phyloP scores from a whole-genome alignment of 1,284 basidiomycete species.

The Ceratobasidium sp. region DNA sequence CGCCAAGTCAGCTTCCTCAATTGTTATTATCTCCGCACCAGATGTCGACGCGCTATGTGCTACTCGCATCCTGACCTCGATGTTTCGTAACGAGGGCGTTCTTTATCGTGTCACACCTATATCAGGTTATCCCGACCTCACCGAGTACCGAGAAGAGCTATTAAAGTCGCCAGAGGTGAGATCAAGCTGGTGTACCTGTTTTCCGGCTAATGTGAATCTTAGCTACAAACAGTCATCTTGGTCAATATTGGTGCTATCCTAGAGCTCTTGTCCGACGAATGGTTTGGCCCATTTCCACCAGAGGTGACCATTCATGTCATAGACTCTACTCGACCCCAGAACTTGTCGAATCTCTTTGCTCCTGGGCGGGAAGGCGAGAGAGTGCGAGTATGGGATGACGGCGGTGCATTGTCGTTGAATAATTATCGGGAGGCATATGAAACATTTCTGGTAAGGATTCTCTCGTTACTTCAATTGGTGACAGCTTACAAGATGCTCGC shows the following conservation, averaged over 20 bases:
- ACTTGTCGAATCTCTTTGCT: constrained; percentile 90
- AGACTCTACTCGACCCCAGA: constrained; percentile 93
- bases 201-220: constrained; percentile 38
- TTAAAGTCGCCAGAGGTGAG: constrained; percentile 77
- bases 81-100: constrained; percentile 95
- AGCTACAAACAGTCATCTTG: constrained; percentile 93
- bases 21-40: constrained; percentile 87
- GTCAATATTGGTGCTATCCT: constrained; percentile 93
- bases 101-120: constrained; percentile 94
- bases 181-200: constrained; percentile 42
- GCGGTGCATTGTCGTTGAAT: constrained; percentile 73
- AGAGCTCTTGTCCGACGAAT: constrained; percentile 79
- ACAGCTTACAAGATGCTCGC: constrained; percentile 28
- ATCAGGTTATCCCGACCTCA: constrained; percentile 84
- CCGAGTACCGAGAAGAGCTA: constrained; percentile 76
- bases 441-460: constrained; percentile 74
- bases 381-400: constrained; percentile 92
- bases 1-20: constrained; percentile 80
- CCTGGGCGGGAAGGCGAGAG: constrained; percentile 76
- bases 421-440: constrained; percentile 83
- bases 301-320: constrained; percentile 88
- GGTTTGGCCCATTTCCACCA: constrained; percentile 78
- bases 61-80: constrained; percentile 86
- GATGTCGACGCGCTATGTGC: constrained; percentile 94
- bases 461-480: constrained; percentile 1